Percentiles rank a stretch among this genome's conserved stretches.
phyloP scores from a whole-genome alignment of 2,329 filamentous ascomycete genomes.

The Stemphylium beticola region DNA sequence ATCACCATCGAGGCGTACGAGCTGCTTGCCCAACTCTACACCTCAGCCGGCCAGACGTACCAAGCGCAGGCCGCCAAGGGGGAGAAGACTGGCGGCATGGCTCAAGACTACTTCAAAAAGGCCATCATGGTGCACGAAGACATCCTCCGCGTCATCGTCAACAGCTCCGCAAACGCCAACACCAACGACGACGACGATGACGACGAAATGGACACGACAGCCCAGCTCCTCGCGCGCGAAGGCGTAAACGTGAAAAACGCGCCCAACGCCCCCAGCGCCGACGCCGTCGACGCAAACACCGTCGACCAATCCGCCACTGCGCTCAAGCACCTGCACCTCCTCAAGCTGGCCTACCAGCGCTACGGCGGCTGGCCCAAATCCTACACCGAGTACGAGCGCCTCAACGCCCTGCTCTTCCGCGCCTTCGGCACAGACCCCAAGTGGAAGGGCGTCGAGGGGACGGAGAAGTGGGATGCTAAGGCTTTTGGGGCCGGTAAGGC shows the following conservation, averaged over 20 bases:
- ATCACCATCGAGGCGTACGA: conserved; percentile 58
- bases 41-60: conserved; percentile 47
- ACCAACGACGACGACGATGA: conserved; percentile 44
- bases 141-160: conserved; percentile 41
- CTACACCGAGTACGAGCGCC: conserved; percentile 55
- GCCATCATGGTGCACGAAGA: conserved; percentile 42
- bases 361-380: conserved; percentile 56
- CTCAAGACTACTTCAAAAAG: conserved; percentile 50
- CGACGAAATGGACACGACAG: conserved; percentile 45
- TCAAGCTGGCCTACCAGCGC: conserved; percentile 52
- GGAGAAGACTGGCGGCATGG: conserved; percentile 45
- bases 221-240: conserved; percentile 45
- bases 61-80: conserved; percentile 44
- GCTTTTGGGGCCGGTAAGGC: conserved; percentile 56
- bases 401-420: conserved; percentile 55
- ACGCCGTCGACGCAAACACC: not conserved
- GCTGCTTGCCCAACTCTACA: conserved; percentile 59
- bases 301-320: conserved; percentile 34
- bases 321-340: conserved; percentile 46
- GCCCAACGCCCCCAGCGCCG: not conserved
- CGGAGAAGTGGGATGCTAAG: conserved; percentile 58
- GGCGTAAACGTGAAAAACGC: conserved; percentile 38
- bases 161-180: conserved; percentile 15
- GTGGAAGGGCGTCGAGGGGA: conserved; percentile 52
- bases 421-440: conserved; percentile 45